Base-by-base conservation (phyloP, 352 stramenopile species). In the Pythium vanterpoolii region DNA sequence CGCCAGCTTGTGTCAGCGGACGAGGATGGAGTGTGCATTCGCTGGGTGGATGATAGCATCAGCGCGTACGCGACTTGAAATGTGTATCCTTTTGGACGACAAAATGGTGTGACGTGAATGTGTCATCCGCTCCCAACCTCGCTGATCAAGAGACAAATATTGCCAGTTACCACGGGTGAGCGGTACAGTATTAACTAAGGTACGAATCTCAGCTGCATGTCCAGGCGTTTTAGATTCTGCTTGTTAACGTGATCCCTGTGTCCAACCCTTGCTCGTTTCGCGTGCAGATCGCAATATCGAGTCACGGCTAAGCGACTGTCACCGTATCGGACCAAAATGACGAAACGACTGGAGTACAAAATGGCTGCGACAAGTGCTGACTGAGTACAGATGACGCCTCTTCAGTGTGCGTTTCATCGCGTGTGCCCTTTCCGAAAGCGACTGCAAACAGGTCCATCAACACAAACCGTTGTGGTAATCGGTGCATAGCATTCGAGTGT, bases 11-110 rank as follows among this genome's bases (percentile, higher is more conserved):
- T 90, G 27, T 90, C 83, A 3, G 77, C 74, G 2, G 83, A 93
- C 49, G 68, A 60, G 0, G 80, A 90, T 34, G 83, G 83, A 0
- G 74, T 76, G 27, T 91, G 81, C 50, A 90, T 90, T 47, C 80
- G 81, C n/a, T 93, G 83, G 83, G 60, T 89, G 8, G 83, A 93
- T 55, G 83, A 91, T 47, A 93, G 81, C 55, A 69, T 88, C 45
- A 86, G 74, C 36, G 74, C 69, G 30, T 83, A 77, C 49, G 73
- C 81, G 27, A 60, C 85, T 44, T 89, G 84, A 28, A 39, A 24
- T 14, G 16, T 19, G 43, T 30, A 27, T n/a, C 40, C n/a, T n/a
- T n/a, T 26, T 47, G 40, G 13, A 13, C n/a, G 38, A 23, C 38
- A 21, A 30, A 30, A 47, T 9, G 11, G 13, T 31, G 24, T n/a